These are phyloP conservation scores for Exsudoporus floridanus DNA, from an alignment of 1,284 basidiomycete genomes.

Conservation along the genomic window DNA sequence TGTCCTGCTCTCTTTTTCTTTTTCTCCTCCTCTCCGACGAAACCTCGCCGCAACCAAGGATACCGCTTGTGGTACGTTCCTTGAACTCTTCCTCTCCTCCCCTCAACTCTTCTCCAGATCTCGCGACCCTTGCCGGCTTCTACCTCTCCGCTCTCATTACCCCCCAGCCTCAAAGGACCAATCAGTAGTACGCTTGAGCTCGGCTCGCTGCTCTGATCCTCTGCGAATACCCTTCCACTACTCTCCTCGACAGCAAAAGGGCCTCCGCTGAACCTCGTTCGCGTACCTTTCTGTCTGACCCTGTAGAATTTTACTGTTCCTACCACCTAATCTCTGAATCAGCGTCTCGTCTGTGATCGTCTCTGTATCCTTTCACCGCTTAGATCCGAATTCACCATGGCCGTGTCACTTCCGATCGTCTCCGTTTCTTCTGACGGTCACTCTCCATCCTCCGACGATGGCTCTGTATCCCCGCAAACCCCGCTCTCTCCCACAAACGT, in stretches of 20 bases:
- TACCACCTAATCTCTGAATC: conserved; percentile 21
- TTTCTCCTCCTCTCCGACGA: conserved; percentile 30
- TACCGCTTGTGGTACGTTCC: conserved; percentile 66
- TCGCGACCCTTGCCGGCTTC: conserved; percentile 95
- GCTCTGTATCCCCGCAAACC: conserved; percentile 48
- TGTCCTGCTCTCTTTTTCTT: conserved; percentile 40
- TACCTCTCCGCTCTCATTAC: conserved; percentile 47
- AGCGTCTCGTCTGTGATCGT: conserved; percentile 3
- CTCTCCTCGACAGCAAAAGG: conserved; percentile 32
- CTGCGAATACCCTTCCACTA: conserved; percentile 20
- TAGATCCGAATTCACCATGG: conserved; percentile 42
- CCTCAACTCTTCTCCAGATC: conserved; percentile 49
- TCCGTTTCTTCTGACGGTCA: conserved; percentile 44
- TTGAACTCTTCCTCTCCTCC: not conserved
- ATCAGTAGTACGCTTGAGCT: conserved; percentile 63
- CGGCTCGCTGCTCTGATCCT: conserved; percentile 55
- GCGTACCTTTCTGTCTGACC: conserved; percentile 40
- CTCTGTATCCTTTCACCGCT: conserved; percentile 14
- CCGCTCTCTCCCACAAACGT: conserved; percentile 46
- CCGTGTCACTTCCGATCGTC: conserved; percentile 51
- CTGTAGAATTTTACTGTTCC: conserved; percentile 20
- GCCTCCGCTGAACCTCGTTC: conserved; percentile 59
- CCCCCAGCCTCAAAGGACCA: conserved; percentile 34
- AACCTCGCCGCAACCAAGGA: conserved; percentile 71
- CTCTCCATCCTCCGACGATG: conserved; percentile 47